Base-by-base conservation (phyloP, 345 rosid genomes). In the Corymbia maculata region DNA sequence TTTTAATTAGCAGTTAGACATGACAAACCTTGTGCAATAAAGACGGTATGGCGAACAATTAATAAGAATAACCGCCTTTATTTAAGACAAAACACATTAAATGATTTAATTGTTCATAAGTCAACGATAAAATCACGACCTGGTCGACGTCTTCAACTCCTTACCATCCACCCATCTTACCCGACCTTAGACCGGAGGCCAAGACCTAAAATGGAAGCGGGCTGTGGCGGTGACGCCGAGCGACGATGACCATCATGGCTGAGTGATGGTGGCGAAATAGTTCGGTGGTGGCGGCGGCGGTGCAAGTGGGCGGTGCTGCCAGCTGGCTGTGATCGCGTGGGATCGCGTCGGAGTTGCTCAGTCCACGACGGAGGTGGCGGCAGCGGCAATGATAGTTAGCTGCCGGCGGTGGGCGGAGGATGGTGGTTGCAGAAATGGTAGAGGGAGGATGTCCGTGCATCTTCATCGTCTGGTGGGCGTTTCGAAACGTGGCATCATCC, bases 131-230 rank as follows among this genome's bases (percentile, higher is more conserved):
- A 9, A 70, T 70, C 80, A 9, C 47, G 47, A 36, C 24, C 13
- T 21, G 11, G 24, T 70, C 24, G 24, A 47, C 4, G 47, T 24
- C 26, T 36, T 9, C 7, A 0, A 32, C 24, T 70, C 13, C 80
- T 24, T 8, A 4, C 1, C 80, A 0, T 12, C 80, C 7, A 2
- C 47, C 47, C 24, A 2, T 36, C 0, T 70, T 5, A 1, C 79
- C 4, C 47, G 13, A 4, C 82, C 82, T 36, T 21, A 17, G 2
- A 36, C 82, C 11, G 17, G 13, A 17, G 44, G 4, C 24, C 82
- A 70, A 0, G 82, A 19, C 47, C 13, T 68, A 68, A 30, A 68
- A 32, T 8, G 22, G 44, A 30, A 68, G 79, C 79, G 22, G 79
- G 5, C 75, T 13, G 75, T 6, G 22, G 79, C 15, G 44, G 22